phyloP scores from a whole-genome alignment of 306 rosid genomes.

The Mimosa bimucronata region DNA sequence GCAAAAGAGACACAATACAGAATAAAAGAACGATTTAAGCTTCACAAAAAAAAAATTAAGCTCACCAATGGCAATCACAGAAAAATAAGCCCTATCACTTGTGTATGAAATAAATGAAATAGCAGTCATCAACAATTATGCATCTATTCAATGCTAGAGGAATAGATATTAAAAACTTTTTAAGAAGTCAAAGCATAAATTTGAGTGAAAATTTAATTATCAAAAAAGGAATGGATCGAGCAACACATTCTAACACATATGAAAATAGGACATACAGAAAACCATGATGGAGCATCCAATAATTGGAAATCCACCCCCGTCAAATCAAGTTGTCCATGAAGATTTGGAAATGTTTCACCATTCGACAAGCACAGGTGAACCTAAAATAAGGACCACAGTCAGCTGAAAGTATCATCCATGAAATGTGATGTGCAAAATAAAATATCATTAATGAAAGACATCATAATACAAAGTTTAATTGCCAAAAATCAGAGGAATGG shows the following conservation, averaged over 20 bases:
- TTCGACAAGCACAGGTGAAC: conserved; percentile 91
- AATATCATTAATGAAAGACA: conserved; percentile 2
- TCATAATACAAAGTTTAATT: conserved; percentile 8
- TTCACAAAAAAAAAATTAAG: neutral
- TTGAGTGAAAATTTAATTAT: conserved; percentile 1
- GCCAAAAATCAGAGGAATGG: neutral
- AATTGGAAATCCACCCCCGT: conserved; percentile 80
- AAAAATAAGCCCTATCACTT: conserved; percentile 21
- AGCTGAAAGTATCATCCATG: neutral
- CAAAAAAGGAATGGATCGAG: conserved; percentile 11
- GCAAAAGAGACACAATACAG: conserved; percentile 44
- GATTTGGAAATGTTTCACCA: conserved; percentile 86
- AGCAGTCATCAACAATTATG: conserved; percentile 14
- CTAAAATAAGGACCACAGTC: conserved; percentile 42
- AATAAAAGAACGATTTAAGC: neutral
- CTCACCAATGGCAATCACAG: neutral
- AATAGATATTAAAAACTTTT: neutral
- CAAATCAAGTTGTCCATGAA: conserved; percentile 90
- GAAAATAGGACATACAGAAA: conserved; percentile 65
- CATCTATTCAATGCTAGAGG: neutral
- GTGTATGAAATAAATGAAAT: neutral
- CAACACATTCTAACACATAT: conserved; percentile 27
- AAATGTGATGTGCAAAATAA: neutral
- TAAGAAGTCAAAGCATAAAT: neutral
- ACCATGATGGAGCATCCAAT: conserved; percentile 79